Evolutionary conservation across 2,329 filamentous ascomycete genomes (phyloP).

Genomic region (Penicillium sp.): DNA sequence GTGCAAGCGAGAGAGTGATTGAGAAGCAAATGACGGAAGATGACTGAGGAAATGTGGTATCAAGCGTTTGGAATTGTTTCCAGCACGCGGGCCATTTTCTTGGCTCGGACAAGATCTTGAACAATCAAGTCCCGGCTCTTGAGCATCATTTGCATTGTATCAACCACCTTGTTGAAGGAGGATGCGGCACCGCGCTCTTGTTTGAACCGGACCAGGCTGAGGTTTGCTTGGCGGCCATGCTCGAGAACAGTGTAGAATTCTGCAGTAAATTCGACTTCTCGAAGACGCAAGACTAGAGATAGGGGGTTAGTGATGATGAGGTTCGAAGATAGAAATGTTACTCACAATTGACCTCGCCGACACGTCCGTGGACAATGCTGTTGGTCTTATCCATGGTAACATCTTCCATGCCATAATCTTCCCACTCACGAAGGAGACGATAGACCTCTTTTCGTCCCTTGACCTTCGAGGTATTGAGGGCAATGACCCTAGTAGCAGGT

Average conservation of each 20-base stretch:
- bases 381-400: slow-evolving; percentile 75
- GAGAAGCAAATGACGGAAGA: background rate
- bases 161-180: slow-evolving; percentile 80
- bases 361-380: slow-evolving; percentile 75
- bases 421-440: slow-evolving; percentile 74
- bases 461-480: slow-evolving; percentile 69
- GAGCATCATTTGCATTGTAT: slow-evolving; percentile 70
- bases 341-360: slow-evolving; percentile 77
- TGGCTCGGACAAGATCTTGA: slow-evolving; percentile 62
- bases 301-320: slow-evolving; percentile 17
- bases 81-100: slow-evolving; percentile 60
- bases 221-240: slow-evolving; percentile 70
- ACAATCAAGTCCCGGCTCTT: slow-evolving; percentile 65
- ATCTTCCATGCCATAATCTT: slow-evolving; percentile 74
- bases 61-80: slow-evolving; percentile 23
- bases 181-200: slow-evolving; percentile 90
- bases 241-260: slow-evolving; percentile 89
- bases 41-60: background rate
- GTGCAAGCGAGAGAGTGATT: background rate
- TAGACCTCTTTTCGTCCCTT: slow-evolving; percentile 75
- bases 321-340: slow-evolving; percentile 11
- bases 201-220: slow-evolving; percentile 80
- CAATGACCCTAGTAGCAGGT: slow-evolving; percentile 71
- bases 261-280: slow-evolving; percentile 81
- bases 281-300: slow-evolving; percentile 68